A percentile compares a stretch with the other conserved stretches of the same genome.
Evolutionary conservation across 352 stramenopile genomes (phyloP).

Genomic region (Globisporangium paroecandrum): DNA sequence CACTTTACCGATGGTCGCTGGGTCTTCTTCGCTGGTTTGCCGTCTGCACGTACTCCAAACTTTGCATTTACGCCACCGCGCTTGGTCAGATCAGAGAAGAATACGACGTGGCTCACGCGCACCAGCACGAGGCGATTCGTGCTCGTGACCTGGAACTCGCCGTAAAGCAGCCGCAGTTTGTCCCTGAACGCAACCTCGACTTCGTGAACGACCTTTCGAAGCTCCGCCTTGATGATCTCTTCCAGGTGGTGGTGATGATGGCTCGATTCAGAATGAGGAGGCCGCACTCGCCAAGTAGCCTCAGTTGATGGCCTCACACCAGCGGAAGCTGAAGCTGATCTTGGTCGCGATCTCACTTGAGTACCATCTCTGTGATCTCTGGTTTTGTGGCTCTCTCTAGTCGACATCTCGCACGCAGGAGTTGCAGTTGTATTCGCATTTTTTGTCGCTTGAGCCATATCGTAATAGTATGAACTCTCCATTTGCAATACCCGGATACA

Average conservation of each 20-base stretch:
- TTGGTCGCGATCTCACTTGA: neutral
- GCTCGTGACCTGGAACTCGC: conserved; percentile 58
- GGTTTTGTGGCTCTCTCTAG: neutral
- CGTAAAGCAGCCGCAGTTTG: conserved; percentile 41
- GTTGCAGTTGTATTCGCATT: neutral
- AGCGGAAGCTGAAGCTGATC: neutral
- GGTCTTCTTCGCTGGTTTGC: conserved; percentile 1
- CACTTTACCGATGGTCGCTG: conserved; percentile 16
- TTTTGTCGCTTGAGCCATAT: conserved; percentile 15
- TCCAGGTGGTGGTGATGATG: conserved; percentile 20
- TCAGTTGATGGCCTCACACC: neutral
- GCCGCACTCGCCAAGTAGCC: neutral
- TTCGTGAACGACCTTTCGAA: conserved; percentile 40
- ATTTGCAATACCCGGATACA: conserved; percentile 44
- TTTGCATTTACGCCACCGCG: neutral
- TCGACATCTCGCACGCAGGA: neutral
- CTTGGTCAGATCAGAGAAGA: conserved; percentile 44
- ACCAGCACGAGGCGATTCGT: conserved; percentile 52
- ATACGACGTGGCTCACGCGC: conserved; percentile 51
- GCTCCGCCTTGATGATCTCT: conserved; percentile 49
- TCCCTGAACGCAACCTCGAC: conserved; percentile 41
- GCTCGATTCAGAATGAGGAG: neutral
- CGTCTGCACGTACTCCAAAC: neutral
- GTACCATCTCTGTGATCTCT: neutral
- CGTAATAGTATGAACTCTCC: conserved; percentile 23